Base-by-base conservation (phyloP, 306 rosid species). In the Fagus sylvatica region DNA sequence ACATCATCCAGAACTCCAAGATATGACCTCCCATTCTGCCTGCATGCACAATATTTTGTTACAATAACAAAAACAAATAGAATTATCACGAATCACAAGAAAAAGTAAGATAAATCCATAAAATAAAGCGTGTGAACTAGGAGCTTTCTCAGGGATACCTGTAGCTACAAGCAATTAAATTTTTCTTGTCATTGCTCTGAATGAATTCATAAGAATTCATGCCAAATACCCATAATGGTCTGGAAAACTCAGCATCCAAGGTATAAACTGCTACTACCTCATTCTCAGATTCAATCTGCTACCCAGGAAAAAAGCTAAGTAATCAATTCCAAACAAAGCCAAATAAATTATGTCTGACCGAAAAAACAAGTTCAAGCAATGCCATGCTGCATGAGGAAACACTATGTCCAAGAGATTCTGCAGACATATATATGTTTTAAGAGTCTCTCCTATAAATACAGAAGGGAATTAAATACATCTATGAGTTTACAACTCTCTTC, bases 221-320 rank as follows among this genome's bases (percentile, higher is more conserved):
- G 22, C 98, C 99, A 69, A 88, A 95, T 76, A 83, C 54, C 99
- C 97, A 95, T 36, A 88, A 77, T 4, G 98, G 98, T 81, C 86
- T 86, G 22, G 98, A 78, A 86, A 95, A 95, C 76, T 95, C 97
- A 9, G 98, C 97, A 64, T 87, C 89, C 84, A 95, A 79, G 72
- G 93, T 83, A 85, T 84, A 87, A 78, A 95, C 78, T 51, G 93
- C 81, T 64, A 86, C 40, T 2, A 88, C 98, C 89, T 91, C 87
- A 77, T 89, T 91, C 79, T 75, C 83, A 33, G 88, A 89, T 81
- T 92, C 98, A 84, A 84, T 85, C 98, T 94, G 92, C 80, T 75
- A 55, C 53, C 79, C 77, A 34, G 36, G 81, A 73, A 41, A 72
- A 69, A 73, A 55, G 17, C 49, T 71, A 69, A 43, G 74, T 48